Evolutionary conservation across 441 rosid genomes (phyloP).

Genomic region (Hura crepitans): DNA sequence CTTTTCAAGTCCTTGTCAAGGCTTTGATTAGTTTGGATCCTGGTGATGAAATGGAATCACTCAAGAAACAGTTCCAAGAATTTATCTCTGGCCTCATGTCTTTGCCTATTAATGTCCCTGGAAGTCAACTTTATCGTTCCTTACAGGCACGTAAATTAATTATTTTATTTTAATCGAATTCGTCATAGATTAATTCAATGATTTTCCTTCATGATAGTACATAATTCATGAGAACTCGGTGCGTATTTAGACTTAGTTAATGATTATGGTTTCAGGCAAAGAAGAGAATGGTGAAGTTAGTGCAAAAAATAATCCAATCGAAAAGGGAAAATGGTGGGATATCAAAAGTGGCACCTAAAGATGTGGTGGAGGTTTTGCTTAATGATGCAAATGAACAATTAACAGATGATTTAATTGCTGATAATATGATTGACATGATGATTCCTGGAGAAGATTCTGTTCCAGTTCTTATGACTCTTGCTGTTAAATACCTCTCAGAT

Average conservation of each 20-base stretch:
- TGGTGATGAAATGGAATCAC: slow-evolving; percentile 62
- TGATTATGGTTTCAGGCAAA: slow-evolving; percentile 68
- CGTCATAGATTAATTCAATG: too few relatives aligned
- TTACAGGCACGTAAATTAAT: slow-evolving; percentile 48
- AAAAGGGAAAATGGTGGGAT: slow-evolving; percentile 36
- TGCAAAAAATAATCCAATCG: slow-evolving; percentile 48
- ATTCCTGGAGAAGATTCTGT: slow-evolving; percentile 98
- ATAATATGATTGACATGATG: slow-evolving; percentile 93
- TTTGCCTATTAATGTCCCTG: slow-evolving; percentile 81
- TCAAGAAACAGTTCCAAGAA: slow-evolving; percentile 70
- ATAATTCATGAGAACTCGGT: too few relatives aligned
- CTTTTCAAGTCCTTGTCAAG: slow-evolving; percentile 84
- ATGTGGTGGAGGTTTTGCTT: slow-evolving; percentile 72
- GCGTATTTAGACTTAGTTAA: too few relatives aligned
- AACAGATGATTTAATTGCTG: slow-evolving; percentile 71
- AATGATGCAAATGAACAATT: slow-evolving; percentile 45
- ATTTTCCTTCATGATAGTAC: too few relatives aligned
- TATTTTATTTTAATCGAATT: too few relatives aligned
- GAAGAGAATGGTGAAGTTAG: slow-evolving; percentile 76
- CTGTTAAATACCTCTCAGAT: slow-evolving; percentile 80
- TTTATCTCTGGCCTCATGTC: slow-evolving; percentile 94
- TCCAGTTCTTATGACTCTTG: slow-evolving; percentile 85
- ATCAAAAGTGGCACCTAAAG: slow-evolving; percentile 34
- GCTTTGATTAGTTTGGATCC: slow-evolving; percentile 87
- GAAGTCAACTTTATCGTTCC: slow-evolving; percentile 80